Evolutionary conservation across 768 basidiomycete genomes (phyloP), one percentile per base, ranked within the genome.

Genomic region (Lactifluus hygrophoroides): DNA sequence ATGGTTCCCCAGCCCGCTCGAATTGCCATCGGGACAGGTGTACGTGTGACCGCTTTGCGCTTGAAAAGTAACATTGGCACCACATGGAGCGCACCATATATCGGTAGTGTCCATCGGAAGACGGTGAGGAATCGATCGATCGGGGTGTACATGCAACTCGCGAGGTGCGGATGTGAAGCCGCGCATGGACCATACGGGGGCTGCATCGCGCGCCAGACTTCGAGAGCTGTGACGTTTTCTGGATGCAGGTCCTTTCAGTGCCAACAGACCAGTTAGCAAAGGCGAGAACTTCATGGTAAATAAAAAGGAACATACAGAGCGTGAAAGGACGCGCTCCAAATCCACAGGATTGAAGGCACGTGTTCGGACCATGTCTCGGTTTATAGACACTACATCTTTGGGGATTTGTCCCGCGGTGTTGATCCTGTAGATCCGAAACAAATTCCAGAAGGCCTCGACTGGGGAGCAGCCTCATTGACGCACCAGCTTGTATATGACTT

Each of bases 41-140:
- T 80, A 45, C 78, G 75, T 47, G 79, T 66, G 69, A 95, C 87
- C 0, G 75, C 71, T 28, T 78, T 77, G 42, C 86, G 76, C 65
- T 90, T 89, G 71, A 98, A 91, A 3, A 96, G 74, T 13, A 97
- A 73, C 54, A 86, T 79, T 1, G 95, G 94, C 37, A 96, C 81
- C 60, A 95, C 79, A 68, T 97, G 95, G 37, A 98, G 72, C 0
- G 91, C 93, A 16, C 90, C 86, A 65, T 98, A 98, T 44, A 86
- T 83, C 2, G 84, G 87, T 43, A 88, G 68, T 73, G 89, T 92
- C 88, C 81, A 95, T 71, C 80, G 81, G 70, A 86, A 89, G 5
- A 96, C 93, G 19, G 80, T 74, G 65, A 85, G 78, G 73, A 93
- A 90, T 17, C 92, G 84, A 32, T 82, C 79, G 17, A 87, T 60